A percentile compares a stretch with the other conserved stretches of the same genome.
phyloP scores from a whole-genome alignment of 768 basidiomycete genomes.

The Epithele typhae region DNA sequence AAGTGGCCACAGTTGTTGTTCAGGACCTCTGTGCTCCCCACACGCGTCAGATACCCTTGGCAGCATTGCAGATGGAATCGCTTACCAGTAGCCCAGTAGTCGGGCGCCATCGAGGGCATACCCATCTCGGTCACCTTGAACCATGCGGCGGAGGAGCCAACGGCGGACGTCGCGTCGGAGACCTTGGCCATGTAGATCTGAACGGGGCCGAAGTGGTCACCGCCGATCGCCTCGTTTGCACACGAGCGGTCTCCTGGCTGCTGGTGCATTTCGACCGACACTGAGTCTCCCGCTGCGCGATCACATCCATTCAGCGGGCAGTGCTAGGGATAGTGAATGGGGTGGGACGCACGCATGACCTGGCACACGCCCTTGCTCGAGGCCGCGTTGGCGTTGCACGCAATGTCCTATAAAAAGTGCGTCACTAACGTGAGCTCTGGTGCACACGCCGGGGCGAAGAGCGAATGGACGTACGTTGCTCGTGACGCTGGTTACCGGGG shows the following conservation, averaged over 20 bases:
- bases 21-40: constrained; percentile 24
- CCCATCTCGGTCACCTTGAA: constrained; percentile 51
- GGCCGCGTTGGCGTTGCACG: constrained; percentile 40
- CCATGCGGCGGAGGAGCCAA: constrained; percentile 39
- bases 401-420: constrained; percentile 37
- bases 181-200: constrained; percentile 48
- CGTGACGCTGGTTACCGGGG: constrained; percentile 39
- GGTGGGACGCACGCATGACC: constrained; percentile 31
- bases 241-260: constrained; percentile 45
- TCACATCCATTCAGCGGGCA: neutral
- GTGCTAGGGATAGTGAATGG: neutral
- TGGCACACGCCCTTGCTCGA: constrained; percentile 37
- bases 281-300: constrained; percentile 36
- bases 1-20: constrained; percentile 52
- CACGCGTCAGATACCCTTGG: neutral
- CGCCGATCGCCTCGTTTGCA: constrained; percentile 45
- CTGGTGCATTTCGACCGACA: constrained; percentile 54
- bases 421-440: neutral
- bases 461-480: constrained; percentile 25
- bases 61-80: too few relatives aligned
- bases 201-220: constrained; percentile 47
- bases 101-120: constrained; percentile 43
- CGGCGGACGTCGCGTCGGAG: constrained; percentile 39
- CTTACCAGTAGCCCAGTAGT: constrained; percentile 38
- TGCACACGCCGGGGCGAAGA: neutral